Conservation (phyloP, 106 monocot species). For the Acanthochlamys bracteata region DNA sequence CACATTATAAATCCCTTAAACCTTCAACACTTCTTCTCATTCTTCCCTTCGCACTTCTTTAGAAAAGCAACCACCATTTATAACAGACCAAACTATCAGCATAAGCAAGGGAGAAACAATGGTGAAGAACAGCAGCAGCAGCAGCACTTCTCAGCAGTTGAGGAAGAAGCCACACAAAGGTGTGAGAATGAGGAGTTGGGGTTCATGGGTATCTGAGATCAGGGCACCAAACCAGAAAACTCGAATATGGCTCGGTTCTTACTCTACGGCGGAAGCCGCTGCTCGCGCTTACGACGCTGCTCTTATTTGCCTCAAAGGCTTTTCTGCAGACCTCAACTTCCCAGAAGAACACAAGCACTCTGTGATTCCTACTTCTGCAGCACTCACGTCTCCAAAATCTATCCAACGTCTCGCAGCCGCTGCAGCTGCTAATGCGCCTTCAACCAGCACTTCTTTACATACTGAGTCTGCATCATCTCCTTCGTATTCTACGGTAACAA, state of each 20-base stretch:
- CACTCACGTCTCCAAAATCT: slow-evolving; percentile 41
- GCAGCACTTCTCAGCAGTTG: background rate
- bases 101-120: background rate
- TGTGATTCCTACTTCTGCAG: background rate
- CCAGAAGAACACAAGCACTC: background rate
- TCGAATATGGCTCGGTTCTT: slow-evolving; percentile 60
- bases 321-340: slow-evolving; percentile 44
- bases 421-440: slow-evolving; percentile 18
- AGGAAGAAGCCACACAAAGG: slow-evolving; percentile 39
- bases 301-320: slow-evolving; percentile 40
- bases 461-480: too few species aligned
- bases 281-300: slow-evolving; percentile 55
- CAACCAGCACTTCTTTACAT: too few species aligned
- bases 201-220: slow-evolving; percentile 67
- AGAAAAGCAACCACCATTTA: too few species aligned
- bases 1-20: too few species aligned
- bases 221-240: slow-evolving; percentile 52
- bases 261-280: slow-evolving; percentile 45
- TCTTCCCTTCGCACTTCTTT: too few species aligned
- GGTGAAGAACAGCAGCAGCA: slow-evolving; percentile 11
- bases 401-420: slow-evolving; percentile 52
- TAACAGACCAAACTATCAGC: too few species aligned
- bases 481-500: too few species aligned
- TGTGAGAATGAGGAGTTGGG: slow-evolving; percentile 70
- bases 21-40: too few species aligned